These are phyloP conservation scores for Candida pseudoviswanathii DNA, from an alignment of 1,139 yeast genomes.

Conservation along the genomic window DNA sequence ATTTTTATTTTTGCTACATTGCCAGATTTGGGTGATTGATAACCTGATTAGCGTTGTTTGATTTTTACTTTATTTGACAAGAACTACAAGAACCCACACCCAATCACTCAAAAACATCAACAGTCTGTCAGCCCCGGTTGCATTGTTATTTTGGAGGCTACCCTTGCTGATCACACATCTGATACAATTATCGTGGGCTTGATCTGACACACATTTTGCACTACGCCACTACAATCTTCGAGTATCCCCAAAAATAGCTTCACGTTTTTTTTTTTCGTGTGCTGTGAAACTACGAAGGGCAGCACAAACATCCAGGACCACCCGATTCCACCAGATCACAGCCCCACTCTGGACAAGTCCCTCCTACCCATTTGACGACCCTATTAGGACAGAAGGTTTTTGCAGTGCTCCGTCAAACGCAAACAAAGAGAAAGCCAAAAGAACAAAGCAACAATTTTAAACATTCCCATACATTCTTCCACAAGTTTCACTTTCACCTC, in stretches of 20 bases:
- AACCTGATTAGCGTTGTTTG: not conserved
- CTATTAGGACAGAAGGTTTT: not conserved
- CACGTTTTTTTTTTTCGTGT: not conserved
- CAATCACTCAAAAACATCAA: not conserved
- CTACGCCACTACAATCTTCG: not conserved
- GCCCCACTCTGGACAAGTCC: too few relatives aligned
- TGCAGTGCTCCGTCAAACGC: not conserved
- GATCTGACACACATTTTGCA: not conserved
- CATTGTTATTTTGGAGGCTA: not conserved
- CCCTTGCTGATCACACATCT: not conserved
- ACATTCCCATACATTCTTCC: too few relatives aligned
- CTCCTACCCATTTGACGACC: too few relatives aligned
- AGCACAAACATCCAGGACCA: not conserved
- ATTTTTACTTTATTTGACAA: too few relatives aligned
- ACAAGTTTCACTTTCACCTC: not conserved
- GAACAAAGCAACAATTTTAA: not conserved
- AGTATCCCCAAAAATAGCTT: not conserved
- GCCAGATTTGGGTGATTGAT: slow-evolving; percentile 2
- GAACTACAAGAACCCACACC: not conserved
- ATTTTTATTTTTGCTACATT: slow-evolving; percentile 3
- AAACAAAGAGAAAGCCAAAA: not conserved
- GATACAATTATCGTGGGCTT: not conserved
- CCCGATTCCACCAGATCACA: too few relatives aligned
- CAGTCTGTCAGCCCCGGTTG: not conserved
- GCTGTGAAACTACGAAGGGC: not conserved